Conservation (phyloP, 148 eudicot genomes). For the Vaccinium myrtillus region DNA sequence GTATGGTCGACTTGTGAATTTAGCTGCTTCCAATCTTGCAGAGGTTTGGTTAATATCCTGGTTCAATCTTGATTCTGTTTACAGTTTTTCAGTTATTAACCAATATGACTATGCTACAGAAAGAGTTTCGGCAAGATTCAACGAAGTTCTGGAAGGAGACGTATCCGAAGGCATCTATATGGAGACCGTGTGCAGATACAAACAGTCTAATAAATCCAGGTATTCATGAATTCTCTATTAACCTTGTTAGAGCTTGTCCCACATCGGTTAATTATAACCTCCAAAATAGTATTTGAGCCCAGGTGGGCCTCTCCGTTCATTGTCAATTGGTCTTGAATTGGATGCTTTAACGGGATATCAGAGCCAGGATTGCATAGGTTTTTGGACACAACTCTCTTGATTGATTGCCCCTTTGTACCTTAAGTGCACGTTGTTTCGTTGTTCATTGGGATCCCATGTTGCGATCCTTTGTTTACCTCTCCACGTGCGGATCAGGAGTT, state of each 20-base stretch:
- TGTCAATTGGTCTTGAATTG: too few species aligned
- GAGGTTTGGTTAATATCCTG: conserved; percentile 45
- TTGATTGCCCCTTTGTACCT: too few species aligned
- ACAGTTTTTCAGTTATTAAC: neutral
- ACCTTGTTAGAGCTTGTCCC: neutral
- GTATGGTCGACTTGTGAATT: conserved; percentile 65
- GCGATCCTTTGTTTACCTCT: too few species aligned
- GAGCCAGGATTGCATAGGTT: too few species aligned
- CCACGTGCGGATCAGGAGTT: too few species aligned
- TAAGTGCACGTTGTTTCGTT: too few species aligned
- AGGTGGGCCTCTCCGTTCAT: too few species aligned
- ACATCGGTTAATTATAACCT: too few species aligned
- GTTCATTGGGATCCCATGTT: too few species aligned
- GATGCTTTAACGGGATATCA: too few species aligned
- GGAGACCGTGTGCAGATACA: conserved; percentile 79
- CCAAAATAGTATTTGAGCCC: too few species aligned
- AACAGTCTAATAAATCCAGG: conserved; percentile 36
- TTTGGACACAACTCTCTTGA: too few species aligned
- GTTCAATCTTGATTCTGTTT: neutral
- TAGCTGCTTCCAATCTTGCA: conserved; percentile 61
- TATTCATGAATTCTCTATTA: conserved; percentile 11
- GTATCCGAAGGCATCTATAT: conserved; percentile 39
- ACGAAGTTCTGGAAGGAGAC: conserved; percentile 55
- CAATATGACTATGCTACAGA: conserved; percentile 38
- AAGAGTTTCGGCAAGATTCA: conserved; percentile 31